Evolutionary conservation across 768 basidiomycete genomes (phyloP), one percentile per base, ranked within the genome.

Genomic region (Mycena metata): DNA sequence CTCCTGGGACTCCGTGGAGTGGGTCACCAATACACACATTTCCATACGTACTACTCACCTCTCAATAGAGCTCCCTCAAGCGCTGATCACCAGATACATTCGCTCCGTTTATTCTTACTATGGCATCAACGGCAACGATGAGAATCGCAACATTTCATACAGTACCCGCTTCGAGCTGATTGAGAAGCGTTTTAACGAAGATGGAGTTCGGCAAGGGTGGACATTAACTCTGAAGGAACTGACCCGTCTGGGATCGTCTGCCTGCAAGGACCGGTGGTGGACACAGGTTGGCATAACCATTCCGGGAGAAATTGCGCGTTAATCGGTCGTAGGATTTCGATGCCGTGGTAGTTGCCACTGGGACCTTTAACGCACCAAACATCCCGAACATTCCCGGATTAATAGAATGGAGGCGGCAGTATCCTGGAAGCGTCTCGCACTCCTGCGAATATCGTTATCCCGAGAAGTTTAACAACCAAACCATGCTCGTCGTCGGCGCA

Each of bases 81-180:
- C 74, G 6, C 75, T 78, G 51, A 35, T 83, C 42, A 73, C 77
- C 60, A 75, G 78, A 46, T 83, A 87, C 66, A 62, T 85, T 10
- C 81, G 81, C 21, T 75, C 80, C 1, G 86, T 83, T 60, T 82
- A 83, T 8, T 82, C 82, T 1, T 81, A 76, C 70, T 80, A 81
- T 36, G 78, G 80, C 19, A 65, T 85, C 23, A 84, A 84, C 72
- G 79, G 76, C 65, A 80, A 86, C 59, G 85, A 85, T 55, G 73
- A 75, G 10, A 84, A 80, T 59, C 76, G 78, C 0, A 73, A 79
- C 24, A 65, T 80, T 2, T 79, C 80, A 3, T 86, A 83, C 74
- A 83, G 84, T 72, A 87, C 86, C 0, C 83, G 85, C 12, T 84
- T 88, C 9, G 85, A 87, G 61, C 75, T 73, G 15, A 75, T 83